Evolutionary conservation across 495 filamentous ascomycete species (phyloP).

Genomic region (Lasiosphaeria miniovina): DNA sequence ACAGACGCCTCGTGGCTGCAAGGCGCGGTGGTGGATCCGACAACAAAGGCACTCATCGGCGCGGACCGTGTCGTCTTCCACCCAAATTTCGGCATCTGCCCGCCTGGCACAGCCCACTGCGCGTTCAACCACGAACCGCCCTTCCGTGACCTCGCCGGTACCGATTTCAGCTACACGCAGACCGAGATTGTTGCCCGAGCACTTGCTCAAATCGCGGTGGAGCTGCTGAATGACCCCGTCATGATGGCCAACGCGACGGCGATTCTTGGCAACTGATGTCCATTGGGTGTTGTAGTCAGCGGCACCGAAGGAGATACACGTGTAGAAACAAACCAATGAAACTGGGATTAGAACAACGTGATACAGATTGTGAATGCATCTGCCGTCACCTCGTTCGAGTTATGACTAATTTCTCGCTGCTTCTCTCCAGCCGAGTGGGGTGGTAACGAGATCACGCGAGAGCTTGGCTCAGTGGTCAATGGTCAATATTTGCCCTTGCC

Average conservation of each 20-base stretch:
- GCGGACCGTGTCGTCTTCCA: constrained; percentile 51
- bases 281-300: neutral
- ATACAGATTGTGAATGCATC: too few relatives aligned
- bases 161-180: constrained; percentile 42
- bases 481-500: too few relatives aligned
- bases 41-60: constrained; percentile 32
- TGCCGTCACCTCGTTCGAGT: too few relatives aligned
- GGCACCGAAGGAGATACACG: neutral
- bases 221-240: constrained; percentile 31
- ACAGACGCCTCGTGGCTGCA: constrained; percentile 28
- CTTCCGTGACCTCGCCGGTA: constrained; percentile 50
- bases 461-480: too few relatives aligned
- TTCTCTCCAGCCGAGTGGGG: too few relatives aligned
- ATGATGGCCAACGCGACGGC: constrained; percentile 6
- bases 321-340: too few relatives aligned
- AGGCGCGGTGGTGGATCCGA: constrained; percentile 38
- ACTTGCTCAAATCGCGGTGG: constrained; percentile 44
- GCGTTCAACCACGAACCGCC: constrained; percentile 49
- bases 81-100: constrained; percentile 49
- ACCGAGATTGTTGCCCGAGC: constrained; percentile 48
- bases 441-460: too few relatives aligned
- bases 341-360: too few relatives aligned
- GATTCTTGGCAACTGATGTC: neutral
- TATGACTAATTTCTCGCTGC: too few relatives aligned
- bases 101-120: constrained; percentile 22